Evolutionary conservation across 2,329 filamentous ascomycete genomes (phyloP).

Genomic region (Metarhizium album): DNA sequence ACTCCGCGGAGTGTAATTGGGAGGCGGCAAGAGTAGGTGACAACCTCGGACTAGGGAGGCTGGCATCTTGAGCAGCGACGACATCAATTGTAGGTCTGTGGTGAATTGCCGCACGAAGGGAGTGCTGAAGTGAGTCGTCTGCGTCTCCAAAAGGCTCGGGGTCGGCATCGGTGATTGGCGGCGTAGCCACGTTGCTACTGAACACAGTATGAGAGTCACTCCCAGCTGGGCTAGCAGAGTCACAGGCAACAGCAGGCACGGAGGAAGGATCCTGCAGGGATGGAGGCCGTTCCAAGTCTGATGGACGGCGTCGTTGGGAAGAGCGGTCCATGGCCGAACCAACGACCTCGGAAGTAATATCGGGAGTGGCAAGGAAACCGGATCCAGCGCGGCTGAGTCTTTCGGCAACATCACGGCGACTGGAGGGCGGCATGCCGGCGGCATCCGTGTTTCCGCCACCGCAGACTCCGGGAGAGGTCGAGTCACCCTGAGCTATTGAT

Average conservation of each 20-base stretch:
- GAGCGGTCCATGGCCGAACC: conserved; percentile 20
- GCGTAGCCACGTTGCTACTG: conserved; percentile 56
- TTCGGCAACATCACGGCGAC: conserved; percentile 16
- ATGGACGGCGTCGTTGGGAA: conserved; percentile 26
- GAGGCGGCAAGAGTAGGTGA: conserved; percentile 80
- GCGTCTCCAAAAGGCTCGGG: conserved; percentile 46
- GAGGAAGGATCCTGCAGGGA: conserved; percentile 35
- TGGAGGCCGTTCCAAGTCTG: conserved; percentile 29
- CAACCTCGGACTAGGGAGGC: conserved; percentile 84
- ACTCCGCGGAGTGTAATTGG: conserved; percentile 37
- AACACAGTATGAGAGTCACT: conserved; percentile 51
- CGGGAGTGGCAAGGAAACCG: conserved; percentile 44
- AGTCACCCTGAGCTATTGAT: conserved; percentile 19
- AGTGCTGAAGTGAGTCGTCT: conserved; percentile 38
- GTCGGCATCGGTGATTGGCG: conserved; percentile 65
- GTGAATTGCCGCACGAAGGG: conserved; percentile 34
- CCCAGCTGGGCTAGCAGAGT: conserved; percentile 39
- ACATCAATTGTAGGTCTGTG: conserved; percentile 52
- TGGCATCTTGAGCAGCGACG: conserved; percentile 72
- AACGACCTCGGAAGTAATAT: conserved; percentile 38
- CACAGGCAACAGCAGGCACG: conserved; percentile 27
- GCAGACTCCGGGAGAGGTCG: conserved; percentile 1
- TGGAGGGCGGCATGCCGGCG: background rate
- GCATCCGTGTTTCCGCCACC: background rate
- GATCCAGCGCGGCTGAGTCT: conserved; percentile 14